Evolutionary conservation across 179 eudicot species (phyloP).

Genomic region (Silene noctiflora): DNA sequence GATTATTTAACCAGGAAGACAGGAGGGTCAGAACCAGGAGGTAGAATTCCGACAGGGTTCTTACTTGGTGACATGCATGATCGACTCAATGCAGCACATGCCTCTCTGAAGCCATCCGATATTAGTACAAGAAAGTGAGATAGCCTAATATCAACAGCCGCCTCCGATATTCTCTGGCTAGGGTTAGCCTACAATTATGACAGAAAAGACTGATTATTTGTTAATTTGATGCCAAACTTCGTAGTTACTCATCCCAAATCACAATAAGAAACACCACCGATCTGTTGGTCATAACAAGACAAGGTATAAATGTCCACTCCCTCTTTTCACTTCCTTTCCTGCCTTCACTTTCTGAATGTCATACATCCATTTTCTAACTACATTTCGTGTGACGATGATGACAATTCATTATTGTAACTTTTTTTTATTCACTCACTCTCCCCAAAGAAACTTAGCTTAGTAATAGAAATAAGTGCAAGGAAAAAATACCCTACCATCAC

Average conservation of each 20-base stretch:
- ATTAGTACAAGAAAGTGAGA: constrained; percentile 72
- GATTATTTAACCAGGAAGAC: constrained; percentile 23
- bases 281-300: too few species aligned
- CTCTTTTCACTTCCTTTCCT: too few species aligned
- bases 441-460: too few species aligned
- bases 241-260: neutral
- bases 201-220: neutral
- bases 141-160: constrained; percentile 65
- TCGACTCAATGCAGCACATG: constrained; percentile 70
- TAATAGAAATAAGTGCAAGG: too few species aligned
- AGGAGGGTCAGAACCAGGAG: constrained; percentile 58
- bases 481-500: too few species aligned
- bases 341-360: too few species aligned
- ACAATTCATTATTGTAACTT: too few species aligned
- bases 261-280: too few species aligned
- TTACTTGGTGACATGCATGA: constrained; percentile 48
- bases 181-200: constrained; percentile 58
- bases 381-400: too few species aligned
- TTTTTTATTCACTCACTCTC: too few species aligned
- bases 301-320: too few species aligned
- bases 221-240: neutral
- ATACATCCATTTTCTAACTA: too few species aligned
- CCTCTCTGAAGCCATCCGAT: constrained; percentile 82
- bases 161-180: constrained; percentile 65
- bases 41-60: constrained; percentile 48